These are phyloP conservation scores for Trematosphaeria pertusa DNA, from an alignment of 2,329 filamentous ascomycete genomes.

Conservation along the genomic window DNA sequence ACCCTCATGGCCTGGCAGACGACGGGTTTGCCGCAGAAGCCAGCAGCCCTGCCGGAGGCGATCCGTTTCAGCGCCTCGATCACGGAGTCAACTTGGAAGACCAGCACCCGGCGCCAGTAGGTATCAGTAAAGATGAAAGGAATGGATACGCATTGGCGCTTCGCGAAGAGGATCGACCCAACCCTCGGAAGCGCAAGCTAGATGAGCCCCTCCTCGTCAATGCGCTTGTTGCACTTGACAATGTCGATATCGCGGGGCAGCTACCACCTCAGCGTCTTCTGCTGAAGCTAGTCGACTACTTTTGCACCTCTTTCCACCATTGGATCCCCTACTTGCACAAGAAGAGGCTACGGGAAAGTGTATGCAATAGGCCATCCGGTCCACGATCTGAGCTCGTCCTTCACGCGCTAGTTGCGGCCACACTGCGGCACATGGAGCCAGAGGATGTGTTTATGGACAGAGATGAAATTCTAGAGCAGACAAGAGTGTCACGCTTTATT, in stretches of 20 bases:
- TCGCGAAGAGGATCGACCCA: slow-evolving; percentile 7
- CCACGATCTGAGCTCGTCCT: slow-evolving; percentile 31
- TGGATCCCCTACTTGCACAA: slow-evolving; percentile 46
- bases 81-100: too few species aligned
- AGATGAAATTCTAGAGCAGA: slow-evolving; percentile 35
- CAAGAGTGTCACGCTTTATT: slow-evolving; percentile 34
- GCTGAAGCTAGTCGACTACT: slow-evolving; percentile 36
- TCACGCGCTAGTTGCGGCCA: slow-evolving; percentile 36
- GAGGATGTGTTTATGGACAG: slow-evolving; percentile 29
- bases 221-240: slow-evolving; percentile 27
- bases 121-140: too few species aligned
- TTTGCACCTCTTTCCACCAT: slow-evolving; percentile 42
- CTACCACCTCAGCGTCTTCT: slow-evolving; percentile 35
- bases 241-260: slow-evolving; percentile 32
- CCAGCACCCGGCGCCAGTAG: too few species aligned
- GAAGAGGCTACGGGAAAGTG: slow-evolving; percentile 32
- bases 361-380: slow-evolving; percentile 23
- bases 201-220: slow-evolving; percentile 20
- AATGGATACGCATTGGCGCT: too few species aligned
- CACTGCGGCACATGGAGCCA: slow-evolving; percentile 37
- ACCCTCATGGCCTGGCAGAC: too few species aligned
- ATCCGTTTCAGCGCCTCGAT: too few species aligned
- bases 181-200: slow-evolving; percentile 35
- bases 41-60: background rate
- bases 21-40: too few species aligned